A percentile compares a stretch with the other conserved stretches of the same genome.
phyloP scores from a whole-genome alignment of 2,329 filamentous ascomycete species.

The Curvularia eragrostidis region DNA sequence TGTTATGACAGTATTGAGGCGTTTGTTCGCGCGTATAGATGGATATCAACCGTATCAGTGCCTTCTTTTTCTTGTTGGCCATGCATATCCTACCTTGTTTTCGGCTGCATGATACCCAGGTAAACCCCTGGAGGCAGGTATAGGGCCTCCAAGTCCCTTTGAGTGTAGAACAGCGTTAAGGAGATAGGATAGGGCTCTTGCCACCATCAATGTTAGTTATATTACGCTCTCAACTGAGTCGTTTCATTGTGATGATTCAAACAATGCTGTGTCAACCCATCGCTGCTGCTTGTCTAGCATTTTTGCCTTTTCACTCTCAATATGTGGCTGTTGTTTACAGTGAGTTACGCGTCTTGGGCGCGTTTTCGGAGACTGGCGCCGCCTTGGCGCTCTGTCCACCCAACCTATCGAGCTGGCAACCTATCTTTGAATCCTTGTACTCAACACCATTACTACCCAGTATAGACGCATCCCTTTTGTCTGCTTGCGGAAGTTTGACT shows the following conservation, averaged over 20 bases:
- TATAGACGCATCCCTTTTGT: background rate
- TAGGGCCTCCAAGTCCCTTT: conserved; percentile 12
- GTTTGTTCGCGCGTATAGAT: conserved; percentile 19
- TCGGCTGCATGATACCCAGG: conserved; percentile 42
- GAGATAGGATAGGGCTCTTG: conserved; percentile 14
- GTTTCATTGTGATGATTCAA: background rate
- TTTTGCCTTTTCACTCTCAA: background rate
- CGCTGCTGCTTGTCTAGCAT: background rate
- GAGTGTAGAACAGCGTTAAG: conserved; percentile 9
- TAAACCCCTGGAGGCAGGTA: conserved; percentile 14
- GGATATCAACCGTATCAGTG: conserved; percentile 24
- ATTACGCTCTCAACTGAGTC: background rate
- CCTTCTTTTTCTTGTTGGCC: conserved; percentile 18
- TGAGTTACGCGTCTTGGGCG: conserved; percentile 6
- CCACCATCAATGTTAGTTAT: conserved; percentile 16
- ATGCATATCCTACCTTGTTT: conserved; percentile 24
- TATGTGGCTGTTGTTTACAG: background rate
- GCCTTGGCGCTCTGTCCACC: conserved; percentile 17
- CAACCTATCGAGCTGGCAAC: conserved; percentile 9
- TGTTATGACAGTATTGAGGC: conserved; percentile 29
- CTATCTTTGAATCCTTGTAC: conserved; percentile 1
- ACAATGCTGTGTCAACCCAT: background rate
- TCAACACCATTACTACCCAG: background rate
- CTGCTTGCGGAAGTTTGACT: background rate
- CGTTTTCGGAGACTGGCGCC: conserved; percentile 13